A percentile compares a stretch with the other conserved stretches of the same genome.
These are phyloP conservation scores for Xerocomellus amylosporus DNA, from an alignment of 768 basidiomycete species.

Conservation along the genomic window DNA sequence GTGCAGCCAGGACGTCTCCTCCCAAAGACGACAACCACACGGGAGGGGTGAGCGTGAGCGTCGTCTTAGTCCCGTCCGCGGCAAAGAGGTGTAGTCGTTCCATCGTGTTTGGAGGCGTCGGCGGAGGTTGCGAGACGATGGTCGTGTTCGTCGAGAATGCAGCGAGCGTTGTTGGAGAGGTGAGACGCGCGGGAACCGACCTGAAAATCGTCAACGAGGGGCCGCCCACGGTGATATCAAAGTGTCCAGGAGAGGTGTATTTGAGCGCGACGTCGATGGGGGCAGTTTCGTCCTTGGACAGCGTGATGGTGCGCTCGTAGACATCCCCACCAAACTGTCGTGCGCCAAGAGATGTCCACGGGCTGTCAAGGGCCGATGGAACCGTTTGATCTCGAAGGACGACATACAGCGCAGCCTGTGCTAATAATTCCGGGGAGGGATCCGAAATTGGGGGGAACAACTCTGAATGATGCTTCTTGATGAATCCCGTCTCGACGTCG, in stretches of 20 bases:
- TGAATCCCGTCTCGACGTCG: conserved; percentile 91
- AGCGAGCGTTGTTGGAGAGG: conserved; percentile 52
- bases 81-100: conserved; percentile 78
- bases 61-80: conserved; percentile 55
- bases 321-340: conserved; percentile 77
- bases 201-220: conserved; percentile 37
- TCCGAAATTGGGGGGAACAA: conserved; percentile 68
- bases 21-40: conserved; percentile 67
- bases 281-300: conserved; percentile 56
- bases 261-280: conserved; percentile 40
- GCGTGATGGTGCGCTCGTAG: conserved; percentile 56
- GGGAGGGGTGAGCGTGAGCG: conserved; percentile 65
- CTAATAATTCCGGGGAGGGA: conserved; percentile 63
- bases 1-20: conserved; percentile 52
- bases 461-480: conserved; percentile 81
- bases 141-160: conserved; percentile 55
- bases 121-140: conserved; percentile 67
- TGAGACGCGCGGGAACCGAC: conserved; percentile 56
- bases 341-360: conserved; percentile 69
- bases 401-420: conserved; percentile 77
- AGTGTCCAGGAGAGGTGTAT: conserved; percentile 43
- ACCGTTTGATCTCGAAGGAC: conserved; percentile 57
- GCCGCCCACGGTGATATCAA: conserved; percentile 50
- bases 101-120: conserved; percentile 52
- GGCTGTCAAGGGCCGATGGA: conserved; percentile 38